These are phyloP conservation scores for Carallia brachiata DNA, from an alignment of 345 rosid genomes.

Conservation along the genomic window DNA sequence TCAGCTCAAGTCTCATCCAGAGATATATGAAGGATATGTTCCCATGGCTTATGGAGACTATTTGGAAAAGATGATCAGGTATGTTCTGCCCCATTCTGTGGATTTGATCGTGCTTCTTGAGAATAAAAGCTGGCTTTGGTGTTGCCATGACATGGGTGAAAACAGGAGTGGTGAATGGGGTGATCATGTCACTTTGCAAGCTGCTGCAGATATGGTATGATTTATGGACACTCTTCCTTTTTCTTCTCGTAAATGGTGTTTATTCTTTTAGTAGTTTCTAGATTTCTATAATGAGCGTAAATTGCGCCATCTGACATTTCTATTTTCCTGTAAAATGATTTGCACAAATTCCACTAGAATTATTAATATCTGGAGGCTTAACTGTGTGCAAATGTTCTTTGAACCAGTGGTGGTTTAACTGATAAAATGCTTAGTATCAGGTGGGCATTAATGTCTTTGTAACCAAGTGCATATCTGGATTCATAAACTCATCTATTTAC, in stretches of 20 bases:
- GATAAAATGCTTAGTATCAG: neutral
- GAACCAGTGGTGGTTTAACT: neutral
- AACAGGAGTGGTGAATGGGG: conserved; percentile 57
- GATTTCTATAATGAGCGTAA: neutral
- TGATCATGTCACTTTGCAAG: conserved; percentile 53
- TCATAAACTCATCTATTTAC: neutral
- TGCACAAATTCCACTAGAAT: neutral
- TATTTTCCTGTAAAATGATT: no score
- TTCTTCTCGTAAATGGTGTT: neutral
- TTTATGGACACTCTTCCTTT: neutral
- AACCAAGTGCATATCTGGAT: neutral
- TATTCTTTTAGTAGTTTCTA: neutral
- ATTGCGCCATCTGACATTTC: no score
- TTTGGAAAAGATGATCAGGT: conserved; percentile 67
- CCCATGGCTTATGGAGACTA: conserved; percentile 65
- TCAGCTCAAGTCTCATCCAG: conserved; percentile 50
- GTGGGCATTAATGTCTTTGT: neutral
- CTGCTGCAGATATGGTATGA: conserved; percentile 54
- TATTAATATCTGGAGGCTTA: neutral
- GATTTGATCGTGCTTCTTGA: conserved; percentile 5
- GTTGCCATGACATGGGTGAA: conserved; percentile 22
- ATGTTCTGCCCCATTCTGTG: conserved; percentile 15
- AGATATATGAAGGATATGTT: conserved; percentile 65
- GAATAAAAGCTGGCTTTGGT: conserved; percentile 14
- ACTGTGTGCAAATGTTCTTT: neutral